Evolutionary conservation across 768 basidiomycete genomes (phyloP).

Genomic region (Jaapia argillacea): DNA sequence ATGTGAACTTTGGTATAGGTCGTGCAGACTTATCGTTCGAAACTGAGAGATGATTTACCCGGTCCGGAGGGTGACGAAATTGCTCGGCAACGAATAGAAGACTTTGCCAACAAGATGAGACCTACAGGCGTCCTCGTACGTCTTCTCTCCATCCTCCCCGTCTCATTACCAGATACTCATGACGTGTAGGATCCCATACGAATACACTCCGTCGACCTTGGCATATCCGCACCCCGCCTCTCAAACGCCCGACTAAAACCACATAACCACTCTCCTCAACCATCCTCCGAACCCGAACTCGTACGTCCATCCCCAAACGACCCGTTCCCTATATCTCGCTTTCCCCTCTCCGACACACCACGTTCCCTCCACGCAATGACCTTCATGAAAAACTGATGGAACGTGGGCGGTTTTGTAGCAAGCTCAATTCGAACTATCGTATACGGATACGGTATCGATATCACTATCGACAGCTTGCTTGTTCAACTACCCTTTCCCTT

Average conservation of each 20-base stretch:
- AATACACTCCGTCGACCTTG: constrained; percentile 78
- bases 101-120: constrained; percentile 69
- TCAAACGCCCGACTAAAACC: constrained; percentile 54
- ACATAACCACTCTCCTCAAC: constrained; percentile 8
- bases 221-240: constrained; percentile 68
- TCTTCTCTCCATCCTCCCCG: constrained; percentile 6
- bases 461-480: constrained; percentile 65
- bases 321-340: too few species aligned
- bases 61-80: constrained; percentile 78
- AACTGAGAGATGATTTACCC: constrained; percentile 58
- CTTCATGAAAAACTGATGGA: too few species aligned
- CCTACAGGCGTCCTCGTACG: constrained; percentile 61
- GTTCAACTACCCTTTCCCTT: constrained; percentile 69
- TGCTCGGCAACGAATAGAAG: constrained; percentile 70
- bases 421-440: constrained; percentile 78
- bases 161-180: not conserved
- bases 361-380: too few species aligned
- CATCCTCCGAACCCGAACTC: not conserved
- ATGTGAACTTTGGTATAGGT: constrained; percentile 30
- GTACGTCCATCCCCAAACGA: too few species aligned
- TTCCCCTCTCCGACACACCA: too few species aligned
- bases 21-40: constrained; percentile 63
- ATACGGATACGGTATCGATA: constrained; percentile 73
- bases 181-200: constrained; percentile 66
- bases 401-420: too few species aligned